Percentiles rank a stretch among this genome's conserved stretches.
phyloP scores from a whole-genome alignment of 2,329 filamentous ascomycete genomes.

The Aphanocladium album region DNA sequence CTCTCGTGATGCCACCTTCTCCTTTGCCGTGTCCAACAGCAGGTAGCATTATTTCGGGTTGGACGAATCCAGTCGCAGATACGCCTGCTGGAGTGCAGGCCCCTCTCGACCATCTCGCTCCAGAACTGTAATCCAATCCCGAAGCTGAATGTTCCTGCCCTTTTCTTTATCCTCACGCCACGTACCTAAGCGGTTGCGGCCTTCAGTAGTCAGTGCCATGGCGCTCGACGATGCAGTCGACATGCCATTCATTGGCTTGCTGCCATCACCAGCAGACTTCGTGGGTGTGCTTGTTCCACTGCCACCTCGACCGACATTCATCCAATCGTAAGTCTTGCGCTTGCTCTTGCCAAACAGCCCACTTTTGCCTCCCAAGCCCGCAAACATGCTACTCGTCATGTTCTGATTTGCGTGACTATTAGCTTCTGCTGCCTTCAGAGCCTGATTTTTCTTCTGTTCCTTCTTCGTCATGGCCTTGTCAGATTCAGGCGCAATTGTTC shows the following conservation, averaged over 20 bases:
- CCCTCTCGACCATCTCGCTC: slow-evolving; percentile 71
- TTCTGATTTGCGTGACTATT: slow-evolving; percentile 79
- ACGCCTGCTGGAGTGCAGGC: slow-evolving; percentile 56
- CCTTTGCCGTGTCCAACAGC: slow-evolving; percentile 13
- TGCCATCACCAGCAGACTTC: slow-evolving; percentile 29
- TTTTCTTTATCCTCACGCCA: slow-evolving; percentile 75
- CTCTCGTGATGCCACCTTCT: neutral
- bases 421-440: slow-evolving; percentile 72
- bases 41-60: slow-evolving; percentile 33
- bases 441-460: slow-evolving; percentile 69
- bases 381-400: slow-evolving; percentile 70
- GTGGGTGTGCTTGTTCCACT: slow-evolving; percentile 51
- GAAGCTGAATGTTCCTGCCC: slow-evolving; percentile 73
- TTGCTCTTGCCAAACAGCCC: slow-evolving; percentile 54
- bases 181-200: slow-evolving; percentile 61
- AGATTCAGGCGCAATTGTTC: slow-evolving; percentile 56
- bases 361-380: slow-evolving; percentile 58
- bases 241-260: slow-evolving; percentile 29
- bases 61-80: slow-evolving; percentile 47
- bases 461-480: slow-evolving; percentile 80
- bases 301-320: slow-evolving; percentile 50
- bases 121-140: slow-evolving; percentile 75
- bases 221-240: slow-evolving; percentile 26
- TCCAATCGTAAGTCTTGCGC: slow-evolving; percentile 70
- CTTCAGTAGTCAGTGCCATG: slow-evolving; percentile 49